Base-by-base conservation (phyloP, 2,329 filamentous ascomycete species). In the Venturia asperata region DNA sequence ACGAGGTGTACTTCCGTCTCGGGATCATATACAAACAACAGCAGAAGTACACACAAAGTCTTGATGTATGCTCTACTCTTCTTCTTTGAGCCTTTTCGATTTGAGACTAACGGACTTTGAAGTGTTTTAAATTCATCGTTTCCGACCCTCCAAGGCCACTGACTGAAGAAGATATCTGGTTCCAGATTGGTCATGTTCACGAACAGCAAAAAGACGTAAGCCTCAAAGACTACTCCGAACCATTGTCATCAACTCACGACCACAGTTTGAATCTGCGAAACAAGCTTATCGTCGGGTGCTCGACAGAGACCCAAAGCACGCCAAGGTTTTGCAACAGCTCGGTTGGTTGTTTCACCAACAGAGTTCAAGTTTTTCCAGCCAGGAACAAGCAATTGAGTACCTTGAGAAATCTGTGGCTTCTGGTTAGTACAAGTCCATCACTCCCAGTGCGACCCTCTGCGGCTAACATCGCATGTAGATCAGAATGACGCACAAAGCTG, bases 11-110 rank as follows among this genome's bases (percentile, higher is more conserved):
- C 77, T 99, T 99, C 78, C 87, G 94, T 37, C 84, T 99, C 10
- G 94, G 94, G n/a, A 99, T 99, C 79, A 97, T 99, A 69, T 97
- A 97, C 81, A 99, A 99, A 76, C 93, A 97, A 73, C 94, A 97
- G 74, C 88, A 92, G 68, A 97, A 97, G 76, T 99, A 92, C 75
- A 82, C 82, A 63, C 89, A 95, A 74, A 97, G 92, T 81, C 81
- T 97, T 58, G 94, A 97, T 78, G 92, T 96, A 81, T 72, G 72
- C 68, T 37, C 47, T n/a, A 30, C 11, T 30, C 15, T 17, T 61
- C 9, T 24, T 24, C 15, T 39, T 15, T 24, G 45, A 21, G n/a
- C 37, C 10, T 7, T 9, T 49, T 13, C 10, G 17, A 43, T 3
- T 11, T 27, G 37, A 19, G 30, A 47, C 63, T 68, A 17, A 68